Conservation (phyloP, 176 grass and related monocot species). For the Aegilops tauschii region DNA sequence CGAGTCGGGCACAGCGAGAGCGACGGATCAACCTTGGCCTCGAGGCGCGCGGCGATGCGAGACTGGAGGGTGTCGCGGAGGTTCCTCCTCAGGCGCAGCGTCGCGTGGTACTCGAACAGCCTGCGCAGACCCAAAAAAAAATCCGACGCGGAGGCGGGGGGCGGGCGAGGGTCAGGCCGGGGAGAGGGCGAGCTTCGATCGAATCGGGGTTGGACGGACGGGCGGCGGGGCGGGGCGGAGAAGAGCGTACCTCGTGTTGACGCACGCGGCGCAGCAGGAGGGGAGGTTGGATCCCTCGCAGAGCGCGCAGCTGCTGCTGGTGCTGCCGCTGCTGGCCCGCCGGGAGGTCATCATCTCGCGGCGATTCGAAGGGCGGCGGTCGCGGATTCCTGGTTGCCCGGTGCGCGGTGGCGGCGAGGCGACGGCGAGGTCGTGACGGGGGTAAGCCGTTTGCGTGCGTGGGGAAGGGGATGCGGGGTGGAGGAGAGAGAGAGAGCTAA, state of each 20-base stretch:
- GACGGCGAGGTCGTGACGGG: not conserved
- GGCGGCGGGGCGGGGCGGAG: not conserved
- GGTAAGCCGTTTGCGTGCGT: slow-evolving; percentile 44
- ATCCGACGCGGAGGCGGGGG: not conserved
- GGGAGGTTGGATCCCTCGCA: slow-evolving; percentile 88
- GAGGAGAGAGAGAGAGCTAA: slow-evolving; percentile 5
- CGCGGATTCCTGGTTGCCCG: not conserved
- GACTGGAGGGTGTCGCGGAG: slow-evolving; percentile 59
- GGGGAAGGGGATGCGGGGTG: not conserved
- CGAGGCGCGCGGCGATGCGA: slow-evolving; percentile 44
- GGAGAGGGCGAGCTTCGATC: not conserved
- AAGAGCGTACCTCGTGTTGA: slow-evolving; percentile 53
- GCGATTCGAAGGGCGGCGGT: not conserved
- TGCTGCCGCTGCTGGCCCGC: slow-evolving; percentile 29
- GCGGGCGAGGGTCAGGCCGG: not conserved
- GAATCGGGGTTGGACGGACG: not conserved
- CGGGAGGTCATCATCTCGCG: slow-evolving; percentile 33
- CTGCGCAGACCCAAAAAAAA: slow-evolving; percentile 32
- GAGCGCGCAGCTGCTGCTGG: slow-evolving; percentile 48
- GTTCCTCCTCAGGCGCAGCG: slow-evolving; percentile 52
- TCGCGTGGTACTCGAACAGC: slow-evolving; percentile 56
- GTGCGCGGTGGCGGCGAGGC: not conserved
- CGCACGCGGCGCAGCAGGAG: slow-evolving; percentile 75
- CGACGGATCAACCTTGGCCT: slow-evolving; percentile 68
- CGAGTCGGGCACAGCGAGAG: not conserved